Percentiles rank a stretch among this genome's conserved stretches.
These are phyloP conservation scores for Margaritispora aquatica DNA, from an alignment of 495 filamentous ascomycete species.

Conservation along the genomic window DNA sequence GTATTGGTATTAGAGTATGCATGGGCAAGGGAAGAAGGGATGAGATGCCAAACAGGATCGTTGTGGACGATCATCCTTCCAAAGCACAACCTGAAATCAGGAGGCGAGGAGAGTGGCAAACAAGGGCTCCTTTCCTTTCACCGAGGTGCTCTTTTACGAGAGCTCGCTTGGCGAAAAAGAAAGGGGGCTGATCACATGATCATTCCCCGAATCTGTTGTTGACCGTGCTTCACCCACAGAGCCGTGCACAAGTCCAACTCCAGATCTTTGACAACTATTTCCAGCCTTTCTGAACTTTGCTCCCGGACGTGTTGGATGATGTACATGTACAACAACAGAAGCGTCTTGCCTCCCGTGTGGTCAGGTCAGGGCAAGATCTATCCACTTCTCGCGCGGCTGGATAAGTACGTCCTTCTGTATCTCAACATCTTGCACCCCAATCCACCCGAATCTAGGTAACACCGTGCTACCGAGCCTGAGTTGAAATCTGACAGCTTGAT, in stretches of 20 bases:
- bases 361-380: not conserved
- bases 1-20: slow-evolving; percentile 1
- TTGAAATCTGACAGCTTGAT: not conserved
- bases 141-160: not conserved
- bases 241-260: not conserved
- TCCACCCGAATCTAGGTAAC: not conserved
- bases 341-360: not conserved
- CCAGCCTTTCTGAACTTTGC: not conserved
- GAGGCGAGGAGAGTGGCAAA: not conserved
- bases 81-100: not conserved
- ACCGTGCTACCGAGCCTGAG: not conserved
- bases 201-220: not conserved
- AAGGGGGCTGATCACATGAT: not conserved
- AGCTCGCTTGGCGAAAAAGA: not conserved
- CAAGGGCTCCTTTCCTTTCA: not conserved
- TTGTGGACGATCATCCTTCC: not conserved
- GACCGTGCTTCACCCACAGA: not conserved
- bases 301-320: not conserved
- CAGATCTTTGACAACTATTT: not conserved
- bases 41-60: not conserved
- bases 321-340: not conserved
- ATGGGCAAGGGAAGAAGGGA: not conserved
- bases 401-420: not conserved
- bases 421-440: not conserved
- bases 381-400: slow-evolving; percentile 8